A percentile compares a stretch with the other conserved stretches of the same genome.
phyloP scores from a whole-genome alignment of 345 rosid species.

The Eutrema heterophyllum region DNA sequence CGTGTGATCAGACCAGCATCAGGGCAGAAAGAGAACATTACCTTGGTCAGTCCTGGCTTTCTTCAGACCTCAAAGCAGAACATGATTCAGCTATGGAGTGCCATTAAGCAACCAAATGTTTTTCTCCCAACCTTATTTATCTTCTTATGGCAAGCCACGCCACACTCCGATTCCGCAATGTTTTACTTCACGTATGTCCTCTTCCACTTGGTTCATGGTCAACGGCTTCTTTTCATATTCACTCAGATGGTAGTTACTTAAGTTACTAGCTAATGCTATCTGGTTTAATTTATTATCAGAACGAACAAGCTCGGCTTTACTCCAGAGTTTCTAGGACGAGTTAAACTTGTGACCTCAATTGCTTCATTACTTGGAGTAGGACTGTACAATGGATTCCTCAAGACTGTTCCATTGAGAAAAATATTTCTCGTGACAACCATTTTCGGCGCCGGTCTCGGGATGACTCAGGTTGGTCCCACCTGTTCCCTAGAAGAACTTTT shows the following conservation, averaged over 20 bases:
- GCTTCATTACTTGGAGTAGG: conserved; percentile 94
- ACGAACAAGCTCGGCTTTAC: conserved; percentile 95
- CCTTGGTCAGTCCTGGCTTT: conserved; percentile 43
- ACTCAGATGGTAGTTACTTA: conserved; percentile 2
- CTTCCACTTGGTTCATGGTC: neutral
- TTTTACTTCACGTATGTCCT: conserved; percentile 86
- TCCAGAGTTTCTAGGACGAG: conserved; percentile 94
- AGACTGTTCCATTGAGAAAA: conserved; percentile 70
- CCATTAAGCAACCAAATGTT: conserved; percentile 77
- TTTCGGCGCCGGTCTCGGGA: conserved; percentile 77
- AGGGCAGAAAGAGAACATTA: conserved; percentile 37
- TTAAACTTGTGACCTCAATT: conserved; percentile 79
- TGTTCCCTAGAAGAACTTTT: neutral
- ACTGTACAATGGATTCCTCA: conserved; percentile 85
- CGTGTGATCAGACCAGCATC: conserved; percentile 41
- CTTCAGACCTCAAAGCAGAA: conserved; percentile 64
- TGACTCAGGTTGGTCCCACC: conserved; percentile 74
- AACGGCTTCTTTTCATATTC: neutral
- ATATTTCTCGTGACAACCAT: conserved; percentile 73
- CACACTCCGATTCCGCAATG: conserved; percentile 96
- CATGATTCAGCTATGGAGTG: conserved; percentile 60
- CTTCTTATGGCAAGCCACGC: conserved; percentile 98
- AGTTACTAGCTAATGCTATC: conserved; percentile 7
- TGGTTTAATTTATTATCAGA: conserved; percentile 38
- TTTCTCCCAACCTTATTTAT: conserved; percentile 81